Conservation (phyloP, 2,329 filamentous ascomycete genomes). For the Arachnopeziza araneosa region DNA sequence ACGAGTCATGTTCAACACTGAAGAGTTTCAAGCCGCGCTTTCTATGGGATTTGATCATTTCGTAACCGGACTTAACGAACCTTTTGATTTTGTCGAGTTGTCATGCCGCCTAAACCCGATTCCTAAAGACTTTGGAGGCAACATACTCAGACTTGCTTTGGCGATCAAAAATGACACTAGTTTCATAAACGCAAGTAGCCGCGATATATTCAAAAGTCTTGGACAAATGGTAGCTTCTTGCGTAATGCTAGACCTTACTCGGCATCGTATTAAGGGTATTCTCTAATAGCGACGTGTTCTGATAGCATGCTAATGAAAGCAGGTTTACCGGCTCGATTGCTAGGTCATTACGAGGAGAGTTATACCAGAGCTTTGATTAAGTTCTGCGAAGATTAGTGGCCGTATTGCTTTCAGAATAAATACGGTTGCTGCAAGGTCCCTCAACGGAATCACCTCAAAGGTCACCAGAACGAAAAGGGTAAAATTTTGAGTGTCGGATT, state of each 20-base stretch:
- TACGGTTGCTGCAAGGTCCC: slow-evolving; percentile 1
- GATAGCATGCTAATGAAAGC: background rate
- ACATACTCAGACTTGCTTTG: slow-evolving; percentile 12
- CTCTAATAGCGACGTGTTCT: background rate
- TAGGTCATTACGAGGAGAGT: background rate
- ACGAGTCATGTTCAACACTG: slow-evolving; percentile 5
- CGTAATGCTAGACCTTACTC: slow-evolving; percentile 7
- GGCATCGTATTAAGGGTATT: slow-evolving; percentile 1
- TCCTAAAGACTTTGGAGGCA: slow-evolving; percentile 9
- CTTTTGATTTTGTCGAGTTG: slow-evolving; percentile 11
- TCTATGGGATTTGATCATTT: slow-evolving; percentile 12
- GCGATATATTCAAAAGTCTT: slow-evolving; percentile 2
- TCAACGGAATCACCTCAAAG: slow-evolving; percentile 7
- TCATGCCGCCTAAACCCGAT: slow-evolving; percentile 9
- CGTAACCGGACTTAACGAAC: slow-evolving; percentile 1
- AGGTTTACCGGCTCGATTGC: background rate
- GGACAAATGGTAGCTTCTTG: slow-evolving; percentile 10
- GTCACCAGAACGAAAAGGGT: slow-evolving; percentile 8
- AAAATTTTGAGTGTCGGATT: background rate
- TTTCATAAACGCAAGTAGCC: background rate
- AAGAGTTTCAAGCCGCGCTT: slow-evolving; percentile 6
- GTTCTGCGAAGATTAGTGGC: background rate
- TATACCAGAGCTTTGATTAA: background rate
- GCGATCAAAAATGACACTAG: background rate
- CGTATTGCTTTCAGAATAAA: background rate